phyloP scores from a whole-genome alignment of 2,329 filamentous ascomycete genomes.

The Fusarium humuli region DNA sequence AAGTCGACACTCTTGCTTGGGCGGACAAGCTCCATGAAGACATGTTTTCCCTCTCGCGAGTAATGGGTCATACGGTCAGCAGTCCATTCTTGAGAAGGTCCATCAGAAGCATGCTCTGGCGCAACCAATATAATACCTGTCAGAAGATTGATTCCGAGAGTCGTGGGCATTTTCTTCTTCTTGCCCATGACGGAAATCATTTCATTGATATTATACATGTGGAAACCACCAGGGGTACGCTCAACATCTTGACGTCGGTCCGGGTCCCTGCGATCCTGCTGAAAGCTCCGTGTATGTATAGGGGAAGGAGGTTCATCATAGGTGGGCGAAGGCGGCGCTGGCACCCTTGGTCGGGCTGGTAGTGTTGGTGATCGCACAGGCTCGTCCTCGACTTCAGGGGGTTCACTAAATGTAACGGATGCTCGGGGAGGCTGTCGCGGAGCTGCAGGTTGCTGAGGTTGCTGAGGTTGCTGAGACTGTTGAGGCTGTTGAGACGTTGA shows the following conservation, averaged over 20 bases:
- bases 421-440: slow-evolving; percentile 46
- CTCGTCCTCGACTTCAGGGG: slow-evolving; percentile 48
- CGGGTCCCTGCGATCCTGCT: slow-evolving; percentile 51
- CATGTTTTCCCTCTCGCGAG: slow-evolving; percentile 96
- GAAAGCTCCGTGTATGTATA: slow-evolving; percentile 28
- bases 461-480: slow-evolving; percentile 39
- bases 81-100: slow-evolving; percentile 90
- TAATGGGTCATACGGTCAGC: slow-evolving; percentile 97
- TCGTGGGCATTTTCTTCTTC: slow-evolving; percentile 98
- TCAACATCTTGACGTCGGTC: slow-evolving; percentile 50
- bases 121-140: slow-evolving; percentile 92
- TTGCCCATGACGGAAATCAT: slow-evolving; percentile 98
- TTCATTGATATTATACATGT: slow-evolving; percentile 96
- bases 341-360: slow-evolving; percentile 51
- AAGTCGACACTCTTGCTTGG: slow-evolving; percentile 97
- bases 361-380: slow-evolving; percentile 53
- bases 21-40: slow-evolving; percentile 91
- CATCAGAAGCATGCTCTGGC: slow-evolving; percentile 85
- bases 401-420: slow-evolving; percentile 44
- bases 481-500: slow-evolving; percentile 50
- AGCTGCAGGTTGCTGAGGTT: slow-evolving; percentile 42
- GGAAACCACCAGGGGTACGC: slow-evolving; percentile 81
- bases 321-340: slow-evolving; percentile 37
- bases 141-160: slow-evolving; percentile 89
- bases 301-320: slow-evolving; percentile 42